phyloP scores from a whole-genome alignment of 1,284 basidiomycete species.

The Ustilago trichophora region DNA sequence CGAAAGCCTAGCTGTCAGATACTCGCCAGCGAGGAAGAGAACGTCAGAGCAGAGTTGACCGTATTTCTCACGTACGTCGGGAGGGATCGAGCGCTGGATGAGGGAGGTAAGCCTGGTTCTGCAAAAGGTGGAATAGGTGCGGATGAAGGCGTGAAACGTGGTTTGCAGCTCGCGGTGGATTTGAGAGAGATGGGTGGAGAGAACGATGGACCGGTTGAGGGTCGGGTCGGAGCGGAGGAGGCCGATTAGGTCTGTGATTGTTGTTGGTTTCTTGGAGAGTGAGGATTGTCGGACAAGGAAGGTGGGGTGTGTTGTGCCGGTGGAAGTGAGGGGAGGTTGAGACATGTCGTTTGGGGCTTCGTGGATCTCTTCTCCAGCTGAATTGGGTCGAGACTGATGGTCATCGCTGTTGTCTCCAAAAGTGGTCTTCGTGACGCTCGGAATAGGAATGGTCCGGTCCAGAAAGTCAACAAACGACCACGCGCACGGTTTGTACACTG shows the following conservation, averaged over 20 bases:
- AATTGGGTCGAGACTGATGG: no score
- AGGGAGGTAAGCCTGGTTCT: neutral
- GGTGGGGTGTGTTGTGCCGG: no score
- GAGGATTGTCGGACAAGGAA: neutral
- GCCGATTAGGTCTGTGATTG: slow-evolving; percentile 5
- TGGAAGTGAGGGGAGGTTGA: no score
- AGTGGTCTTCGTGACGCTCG: no score
- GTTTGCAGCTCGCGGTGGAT: slow-evolving; percentile 5
- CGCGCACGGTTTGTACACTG: neutral
- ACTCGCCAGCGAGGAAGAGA: slow-evolving; percentile 3
- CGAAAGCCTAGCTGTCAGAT: neutral
- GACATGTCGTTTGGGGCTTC: no score
- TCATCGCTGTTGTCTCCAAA: no score
- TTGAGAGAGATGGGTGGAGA: neutral
- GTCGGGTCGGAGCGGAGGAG: slow-evolving; percentile 1
- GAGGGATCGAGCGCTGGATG: neutral
- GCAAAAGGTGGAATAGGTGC: neutral
- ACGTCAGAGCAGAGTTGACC: slow-evolving; percentile 8
- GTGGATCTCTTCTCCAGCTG: no score
- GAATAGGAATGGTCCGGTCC: no score
- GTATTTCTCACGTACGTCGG: neutral
- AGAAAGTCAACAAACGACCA: slow-evolving; percentile 4
- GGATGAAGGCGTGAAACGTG: slow-evolving; percentile 4
- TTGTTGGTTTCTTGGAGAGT: slow-evolving; percentile 4
- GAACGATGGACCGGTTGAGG: neutral